Conservation (phyloP, 2,329 filamentous ascomycete genomes). For the Arthroderma sp. region DNA sequence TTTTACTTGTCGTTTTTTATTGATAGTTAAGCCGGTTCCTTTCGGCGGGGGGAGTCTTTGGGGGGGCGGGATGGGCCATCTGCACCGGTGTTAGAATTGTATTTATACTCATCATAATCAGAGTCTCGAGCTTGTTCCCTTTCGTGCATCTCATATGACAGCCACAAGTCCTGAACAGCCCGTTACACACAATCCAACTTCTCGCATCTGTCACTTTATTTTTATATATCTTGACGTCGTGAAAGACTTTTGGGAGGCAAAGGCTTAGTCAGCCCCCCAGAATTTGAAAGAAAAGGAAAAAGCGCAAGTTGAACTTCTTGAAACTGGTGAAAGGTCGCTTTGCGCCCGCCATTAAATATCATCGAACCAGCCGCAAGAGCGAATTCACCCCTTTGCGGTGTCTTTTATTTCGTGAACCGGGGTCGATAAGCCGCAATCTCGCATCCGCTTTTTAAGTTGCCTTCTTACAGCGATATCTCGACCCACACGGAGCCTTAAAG, state of each 20-base stretch:
- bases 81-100: not conserved
- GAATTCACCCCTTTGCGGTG: not conserved
- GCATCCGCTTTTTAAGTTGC: not conserved
- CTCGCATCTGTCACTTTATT: not conserved
- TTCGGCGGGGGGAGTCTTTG: not conserved
- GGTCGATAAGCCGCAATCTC: not conserved
- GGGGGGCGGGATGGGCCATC: not conserved
- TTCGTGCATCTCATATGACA: too few relatives aligned
- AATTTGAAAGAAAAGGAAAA: not conserved
- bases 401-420: not conserved
- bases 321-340: not conserved
- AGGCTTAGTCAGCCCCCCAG: conserved; percentile 1
- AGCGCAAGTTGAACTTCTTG: not conserved
- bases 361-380: not conserved
- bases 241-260: not conserved
- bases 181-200: not conserved
- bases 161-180: too few relatives aligned
- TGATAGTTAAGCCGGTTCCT: not conserved
- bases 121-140: too few relatives aligned
- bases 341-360: not conserved
- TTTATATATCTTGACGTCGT: conserved; percentile 1
- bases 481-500: conserved; percentile 1
- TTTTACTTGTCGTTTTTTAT: not conserved
- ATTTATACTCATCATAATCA: not conserved
- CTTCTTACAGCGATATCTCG: not conserved